Evolutionary conservation across 169 alveolate genomes (phyloP).

Genomic region (Fabrea salina): DNA sequence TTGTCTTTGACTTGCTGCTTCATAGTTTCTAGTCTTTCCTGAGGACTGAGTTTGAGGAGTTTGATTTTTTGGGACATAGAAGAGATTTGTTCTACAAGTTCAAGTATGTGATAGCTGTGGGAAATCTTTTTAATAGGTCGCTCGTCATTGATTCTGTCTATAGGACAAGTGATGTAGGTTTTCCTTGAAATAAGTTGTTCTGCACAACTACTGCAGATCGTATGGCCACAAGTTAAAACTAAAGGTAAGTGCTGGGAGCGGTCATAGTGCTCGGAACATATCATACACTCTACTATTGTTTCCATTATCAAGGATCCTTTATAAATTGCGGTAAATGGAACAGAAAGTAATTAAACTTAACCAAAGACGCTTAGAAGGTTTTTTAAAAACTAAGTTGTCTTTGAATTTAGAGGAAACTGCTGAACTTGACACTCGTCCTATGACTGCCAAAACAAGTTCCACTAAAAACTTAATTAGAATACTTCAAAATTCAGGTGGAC

Average conservation of each 20-base stretch:
- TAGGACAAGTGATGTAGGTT: background rate
- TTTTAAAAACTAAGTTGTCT: no score
- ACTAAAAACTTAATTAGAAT: no score
- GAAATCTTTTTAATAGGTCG: constrained; percentile 20
- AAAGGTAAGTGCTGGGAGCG: background rate
- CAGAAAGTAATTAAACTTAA: no score
- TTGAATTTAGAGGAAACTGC: no score
- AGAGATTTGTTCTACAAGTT: constrained; percentile 14
- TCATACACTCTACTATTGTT: no score
- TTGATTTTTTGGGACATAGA: background rate
- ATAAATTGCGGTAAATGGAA: no score
- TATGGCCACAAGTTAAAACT: constrained; percentile 21
- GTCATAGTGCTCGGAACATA: constrained; percentile 9
- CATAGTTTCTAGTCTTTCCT: background rate
- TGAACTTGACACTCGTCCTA: no score
- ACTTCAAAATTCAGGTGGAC: no score
- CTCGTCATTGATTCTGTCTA: background rate
- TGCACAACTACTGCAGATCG: constrained; percentile 14
- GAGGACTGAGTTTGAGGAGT: background rate
- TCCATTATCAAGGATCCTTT: no score
- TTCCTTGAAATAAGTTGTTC: background rate
- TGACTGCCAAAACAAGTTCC: no score
- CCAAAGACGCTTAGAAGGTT: no score
- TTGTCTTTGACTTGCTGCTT: background rate
- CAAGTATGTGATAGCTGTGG: constrained; percentile 19